Evolutionary conservation across 805 yeast species (phyloP), one percentile per base, ranked within the genome.

Genomic region (Aciculoconidium aculeatum): DNA sequence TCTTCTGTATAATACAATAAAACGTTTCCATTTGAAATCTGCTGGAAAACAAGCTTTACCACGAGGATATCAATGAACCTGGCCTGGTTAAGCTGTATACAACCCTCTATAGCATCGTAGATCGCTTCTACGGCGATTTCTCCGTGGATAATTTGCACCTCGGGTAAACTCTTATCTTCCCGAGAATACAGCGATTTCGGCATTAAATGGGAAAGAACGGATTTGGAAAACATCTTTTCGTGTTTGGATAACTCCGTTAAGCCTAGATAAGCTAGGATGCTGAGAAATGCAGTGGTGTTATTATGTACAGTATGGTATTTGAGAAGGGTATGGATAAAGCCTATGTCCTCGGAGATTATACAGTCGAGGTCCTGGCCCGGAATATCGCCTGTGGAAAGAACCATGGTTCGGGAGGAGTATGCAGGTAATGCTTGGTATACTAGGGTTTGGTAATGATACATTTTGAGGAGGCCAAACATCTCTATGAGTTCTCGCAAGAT

Each of bases 31-130:
- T n/a, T n/a, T n/a, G n/a, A n/a, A n/a, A n/a, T n/a, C n/a, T n/a
- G n/a, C n/a, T n/a, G n/a, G n/a, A n/a, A n/a, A n/a, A n/a, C n/a
- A n/a, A n/a, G n/a, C n/a, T n/a, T n/a, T n/a, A n/a, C n/a, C n/a
- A n/a, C n/a, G n/a, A 63, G 32, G n/a, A 42, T 34, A 35, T 62
- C 67, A 19, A 63, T 43, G 27, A 51, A 47, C 15, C 48, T 51
- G 33, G 35, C 51, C 27, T 46, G 42, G 6, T 47, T 30, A 11
- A 56, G 35, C 9, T 47, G 39, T 10, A 53, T 43, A 28, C 65
- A 59, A 2, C 47, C 51, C 5, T 41, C 38, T 15, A 64, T 55
- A 0, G 61, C 51, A 5, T 30, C 21, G 22, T 52, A 49, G 4
- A 63, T 36, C 1, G 53, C 37, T 4, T 42, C 37, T 7, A 40